Evolutionary conservation across 208 protist genomes (phyloP), one percentile per base, ranked within the genome.

Genomic region (Leishmania amazonensis): DNA sequence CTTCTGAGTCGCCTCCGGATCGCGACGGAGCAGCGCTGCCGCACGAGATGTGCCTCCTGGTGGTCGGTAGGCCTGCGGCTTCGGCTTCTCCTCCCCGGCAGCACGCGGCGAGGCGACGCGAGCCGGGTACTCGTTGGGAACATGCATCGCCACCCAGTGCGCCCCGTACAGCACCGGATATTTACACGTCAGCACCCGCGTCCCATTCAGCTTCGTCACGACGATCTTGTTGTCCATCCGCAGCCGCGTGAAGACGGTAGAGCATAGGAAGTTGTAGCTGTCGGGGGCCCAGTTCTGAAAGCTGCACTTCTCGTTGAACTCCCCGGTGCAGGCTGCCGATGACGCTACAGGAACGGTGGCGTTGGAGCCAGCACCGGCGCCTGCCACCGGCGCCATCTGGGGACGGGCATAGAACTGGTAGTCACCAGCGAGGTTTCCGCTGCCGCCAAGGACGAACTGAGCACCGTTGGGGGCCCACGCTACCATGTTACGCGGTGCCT

Each of bases 231-330:
- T 97, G 83, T 95, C 92, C 81, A 96, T 92, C 6, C 94, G 90
- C 58, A 97, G 88, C 35, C 91, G 90, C 15, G 94, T 96, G 80
- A 96, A 97, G 75, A 96, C 83, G 70, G 88, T 95, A 65, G 91
- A 83, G 84, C 91, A 96, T 65, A 97, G 83, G 74, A 97, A 94
- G 75, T 90, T 84, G 83, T 95, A 93, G 76, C 92, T 94, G 78
- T 97, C 93, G 19, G 94, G 94, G 1, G 91, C 93, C 93, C 94
- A 97, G 35, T 40, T 83, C 79, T 94, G 88, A 53, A 95, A 88
- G 84, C 92, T 96, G 85, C 92, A 95, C 88, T 97, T 97, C 82
- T 97, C 91, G 78, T 95, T 95, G 68, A 97, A 90, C 75, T 91
- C 88, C 40, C 94, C 94, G 2, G 85, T 91, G 82, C 83, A 88